phyloP scores from a whole-genome alignment of 148 eudicot species.

The Nepenthes gracilis region DNA sequence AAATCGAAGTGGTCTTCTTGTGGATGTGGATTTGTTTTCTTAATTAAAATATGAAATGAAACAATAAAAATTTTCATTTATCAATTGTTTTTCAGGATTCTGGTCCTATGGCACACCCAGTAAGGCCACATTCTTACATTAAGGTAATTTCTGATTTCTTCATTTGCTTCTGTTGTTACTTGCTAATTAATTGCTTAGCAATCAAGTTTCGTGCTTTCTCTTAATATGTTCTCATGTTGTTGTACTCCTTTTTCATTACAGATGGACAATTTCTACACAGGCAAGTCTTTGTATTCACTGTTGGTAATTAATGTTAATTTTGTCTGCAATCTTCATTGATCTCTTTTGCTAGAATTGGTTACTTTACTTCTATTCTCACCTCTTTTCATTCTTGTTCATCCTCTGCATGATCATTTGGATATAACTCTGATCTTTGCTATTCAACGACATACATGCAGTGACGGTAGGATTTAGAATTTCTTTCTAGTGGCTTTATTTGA shows the following conservation, averaged over 20 bases:
- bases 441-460: conserved; percentile 28
- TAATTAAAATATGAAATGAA: not conserved
- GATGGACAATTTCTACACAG: conserved; percentile 99
- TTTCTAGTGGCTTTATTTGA: not conserved
- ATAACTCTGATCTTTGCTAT: conserved; percentile 13
- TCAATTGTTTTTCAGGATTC: conserved; percentile 61
- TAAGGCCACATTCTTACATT: conserved; percentile 93
- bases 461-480: conserved; percentile 56
- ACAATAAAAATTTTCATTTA: not conserved
- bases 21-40: not conserved
- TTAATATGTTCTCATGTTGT: conserved; percentile 1
- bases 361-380: conserved; percentile 12
- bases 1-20: no score
- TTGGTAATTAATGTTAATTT: not conserved
- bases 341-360: conserved; percentile 3
- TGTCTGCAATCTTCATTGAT: not conserved
- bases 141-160: conserved; percentile 35
- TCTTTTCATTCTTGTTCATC: conserved; percentile 2
- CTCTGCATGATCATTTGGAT: conserved; percentile 16
- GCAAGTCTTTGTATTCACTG: conserved; percentile 21
- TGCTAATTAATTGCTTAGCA: not conserved
- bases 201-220: not conserved
- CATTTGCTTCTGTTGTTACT: conserved; percentile 2
- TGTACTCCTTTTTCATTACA: conserved; percentile 16
- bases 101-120: conserved; percentile 99